These are phyloP conservation scores for Delonix regia DNA, from an alignment of 306 rosid genomes.

Conservation along the genomic window DNA sequence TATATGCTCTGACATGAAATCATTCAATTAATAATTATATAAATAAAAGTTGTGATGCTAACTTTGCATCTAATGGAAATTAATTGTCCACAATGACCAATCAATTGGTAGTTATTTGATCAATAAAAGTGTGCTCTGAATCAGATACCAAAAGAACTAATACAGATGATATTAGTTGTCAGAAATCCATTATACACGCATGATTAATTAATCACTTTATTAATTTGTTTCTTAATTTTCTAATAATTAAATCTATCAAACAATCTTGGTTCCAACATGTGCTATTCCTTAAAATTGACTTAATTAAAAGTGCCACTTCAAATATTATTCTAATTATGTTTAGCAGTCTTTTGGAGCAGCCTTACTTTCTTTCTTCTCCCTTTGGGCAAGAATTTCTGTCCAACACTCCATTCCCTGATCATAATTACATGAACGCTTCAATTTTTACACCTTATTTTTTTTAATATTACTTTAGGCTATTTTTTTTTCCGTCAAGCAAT, in stretches of 20 bases:
- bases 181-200: conserved; percentile 23
- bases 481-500: no score
- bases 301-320: conserved; percentile 10
- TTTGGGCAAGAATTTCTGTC: conserved; percentile 32
- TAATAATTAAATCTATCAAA: neutral
- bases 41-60: neutral
- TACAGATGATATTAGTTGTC: conserved; percentile 44
- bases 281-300: neutral
- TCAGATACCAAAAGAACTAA: conserved; percentile 40
- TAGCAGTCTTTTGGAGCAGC: neutral
- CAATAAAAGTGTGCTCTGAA: conserved; percentile 28
- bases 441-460: neutral
- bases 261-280: conserved; percentile 28
- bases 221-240: neutral
- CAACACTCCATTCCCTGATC: conserved; percentile 21
- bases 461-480: neutral
- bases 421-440: neutral
- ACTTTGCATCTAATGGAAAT: conserved; percentile 26
- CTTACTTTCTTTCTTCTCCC: neutral
- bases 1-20: neutral
- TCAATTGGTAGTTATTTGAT: conserved; percentile 16
- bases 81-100: conserved; percentile 16
- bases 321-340: conserved; percentile 31
- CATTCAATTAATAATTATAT: neutral
- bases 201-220: conserved; percentile 29